These are phyloP conservation scores for Trichophyton equinum DNA, from an alignment of 2,329 filamentous ascomycete species.

Conservation along the genomic window DNA sequence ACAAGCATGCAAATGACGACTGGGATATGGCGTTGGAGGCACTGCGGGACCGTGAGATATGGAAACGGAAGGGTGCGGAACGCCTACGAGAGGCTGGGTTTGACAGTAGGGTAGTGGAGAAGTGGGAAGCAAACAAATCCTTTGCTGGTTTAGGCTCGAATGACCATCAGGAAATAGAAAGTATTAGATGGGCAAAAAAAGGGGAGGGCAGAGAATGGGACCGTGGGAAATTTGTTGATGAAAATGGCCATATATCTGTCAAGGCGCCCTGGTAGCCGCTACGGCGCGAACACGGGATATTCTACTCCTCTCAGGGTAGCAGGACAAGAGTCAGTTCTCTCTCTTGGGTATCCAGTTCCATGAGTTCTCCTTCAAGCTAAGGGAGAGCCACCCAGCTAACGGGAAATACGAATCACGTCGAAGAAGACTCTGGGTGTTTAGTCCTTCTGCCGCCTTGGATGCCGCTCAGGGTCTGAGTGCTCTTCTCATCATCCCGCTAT, in stretches of 20 bases:
- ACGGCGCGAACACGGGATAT: neutral
- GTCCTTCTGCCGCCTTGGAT: neutral
- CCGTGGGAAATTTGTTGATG: conserved; percentile 48
- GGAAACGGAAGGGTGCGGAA: conserved; percentile 62
- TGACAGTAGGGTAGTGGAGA: conserved; percentile 57
- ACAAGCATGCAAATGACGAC: conserved; percentile 39
- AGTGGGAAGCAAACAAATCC: conserved; percentile 53
- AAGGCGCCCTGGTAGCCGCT: conserved; percentile 36
- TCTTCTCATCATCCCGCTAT: neutral
- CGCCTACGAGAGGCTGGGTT: conserved; percentile 68
- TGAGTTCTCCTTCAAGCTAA: neutral
- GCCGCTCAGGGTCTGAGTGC: neutral
- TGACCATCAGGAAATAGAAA: conserved; percentile 45
- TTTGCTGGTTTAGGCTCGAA: conserved; percentile 33
- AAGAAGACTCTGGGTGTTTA: neutral
- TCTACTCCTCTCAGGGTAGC: neutral
- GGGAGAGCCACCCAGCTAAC: neutral
- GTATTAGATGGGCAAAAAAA: conserved; percentile 59
- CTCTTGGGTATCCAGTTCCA: neutral
- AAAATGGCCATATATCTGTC: conserved; percentile 41
- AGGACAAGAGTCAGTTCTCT: neutral
- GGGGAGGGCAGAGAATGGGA: conserved; percentile 60
- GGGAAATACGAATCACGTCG: neutral
- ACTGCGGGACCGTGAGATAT: conserved; percentile 64
- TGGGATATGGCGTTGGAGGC: conserved; percentile 75